A percentile compares a stretch with the other conserved stretches of the same genome.
These are phyloP conservation scores for Raddia guianensis DNA, from an alignment of 176 grass and related monocot genomes.

Conservation along the genomic window DNA sequence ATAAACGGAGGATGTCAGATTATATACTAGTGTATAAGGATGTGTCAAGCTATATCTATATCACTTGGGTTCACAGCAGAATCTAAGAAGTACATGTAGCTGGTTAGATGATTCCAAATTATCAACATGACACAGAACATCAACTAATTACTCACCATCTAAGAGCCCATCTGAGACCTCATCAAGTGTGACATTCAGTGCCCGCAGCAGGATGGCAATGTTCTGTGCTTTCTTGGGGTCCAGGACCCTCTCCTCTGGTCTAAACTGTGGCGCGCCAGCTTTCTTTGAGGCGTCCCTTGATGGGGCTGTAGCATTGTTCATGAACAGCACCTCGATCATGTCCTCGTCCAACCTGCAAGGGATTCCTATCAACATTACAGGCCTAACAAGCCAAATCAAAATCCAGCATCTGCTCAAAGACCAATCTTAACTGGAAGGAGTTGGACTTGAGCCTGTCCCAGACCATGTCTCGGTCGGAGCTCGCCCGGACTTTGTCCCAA, in stretches of 20 bases:
- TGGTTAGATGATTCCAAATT: not conserved
- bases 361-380: not conserved
- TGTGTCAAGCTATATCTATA: not conserved
- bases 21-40: not conserved
- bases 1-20: not conserved
- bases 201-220: conserved; percentile 92
- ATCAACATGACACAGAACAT: not conserved
- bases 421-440: conserved; percentile 88
- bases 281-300: conserved; percentile 51
- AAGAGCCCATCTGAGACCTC: conserved; percentile 78
- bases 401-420: not conserved
- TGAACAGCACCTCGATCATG: conserved; percentile 88
- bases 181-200: conserved; percentile 84
- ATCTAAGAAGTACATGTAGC: not conserved
- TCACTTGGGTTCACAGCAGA: not conserved
- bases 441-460: conserved; percentile 83
- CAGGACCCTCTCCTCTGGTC: conserved; percentile 77
- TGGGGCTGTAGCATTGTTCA: conserved; percentile 52
- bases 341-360: conserved; percentile 83
- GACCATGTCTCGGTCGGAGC: conserved; percentile 71
- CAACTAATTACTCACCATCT: conserved; percentile 55
- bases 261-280: conserved; percentile 44
- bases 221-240: conserved; percentile 95
- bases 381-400: not conserved
- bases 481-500: conserved; percentile 80